Evolutionary conservation across 139 green algal species (phyloP), one percentile per base, ranked within the genome.

Genomic region (Picochlorum costavermella): DNA sequence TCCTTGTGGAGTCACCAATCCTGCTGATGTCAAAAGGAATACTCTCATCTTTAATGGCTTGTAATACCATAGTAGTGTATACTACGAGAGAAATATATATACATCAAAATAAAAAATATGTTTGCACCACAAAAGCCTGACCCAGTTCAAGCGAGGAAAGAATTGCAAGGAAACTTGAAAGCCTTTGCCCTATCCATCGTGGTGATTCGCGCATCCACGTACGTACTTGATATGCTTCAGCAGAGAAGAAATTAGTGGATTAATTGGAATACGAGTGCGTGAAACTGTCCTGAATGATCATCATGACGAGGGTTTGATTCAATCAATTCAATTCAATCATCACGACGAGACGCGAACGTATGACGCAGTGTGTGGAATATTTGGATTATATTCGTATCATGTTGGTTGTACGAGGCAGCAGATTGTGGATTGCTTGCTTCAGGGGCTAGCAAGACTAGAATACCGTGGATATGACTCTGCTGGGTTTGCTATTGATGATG

Each of bases 391-490:
- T 58, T 96, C 90, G 53, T 94, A 81, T 64, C 77, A 78, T 23
- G 68, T 90, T 5, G 55, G 69, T 3, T 64, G 65, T 25, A 72
- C 85, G 44, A 65, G 88, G 8, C 56, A 74, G n/a, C 71, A 75
- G 2, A 88, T 97, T 17, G 61, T 98, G 8, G 78, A 97, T 8
- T 76, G 79, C 30, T 75, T 96, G 57, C 85, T 97, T 61, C 88
- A 80, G 0, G 94, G 94, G 1, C 78, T 99, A 25, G 77, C 82
- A 57, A 75, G 94, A 17, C 80, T 99, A 6, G 94, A 99, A 65
- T 99, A 99, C 73, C 79, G 94, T 30, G 94, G 94, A 33, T 99
- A 98, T 49, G 93, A 98, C 70, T 96, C 88, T 10, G 81, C 90
- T 3, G 94, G 94, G 50, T 68, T 99, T 20, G 86, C 78, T n/a